These are phyloP conservation scores for Naganishia kalamii DNA, from an alignment of 768 basidiomycete genomes.

Conservation along the genomic window DNA sequence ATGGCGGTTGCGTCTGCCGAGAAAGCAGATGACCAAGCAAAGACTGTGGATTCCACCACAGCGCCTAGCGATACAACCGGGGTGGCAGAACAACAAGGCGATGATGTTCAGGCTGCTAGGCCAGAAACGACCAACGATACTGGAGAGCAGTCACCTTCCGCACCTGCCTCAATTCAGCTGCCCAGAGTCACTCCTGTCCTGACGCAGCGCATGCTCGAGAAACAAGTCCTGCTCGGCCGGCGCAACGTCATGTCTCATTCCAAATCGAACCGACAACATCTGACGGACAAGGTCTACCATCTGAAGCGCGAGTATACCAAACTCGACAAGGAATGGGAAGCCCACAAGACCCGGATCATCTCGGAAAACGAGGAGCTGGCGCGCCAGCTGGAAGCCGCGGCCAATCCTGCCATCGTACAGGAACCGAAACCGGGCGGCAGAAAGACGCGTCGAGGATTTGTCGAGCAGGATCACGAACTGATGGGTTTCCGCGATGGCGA, in stretches of 20 bases:
- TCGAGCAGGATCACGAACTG: conserved; percentile 19
- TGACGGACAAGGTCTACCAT: neutral
- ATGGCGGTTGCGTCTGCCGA: too few relatives aligned
- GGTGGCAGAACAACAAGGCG: too few relatives aligned
- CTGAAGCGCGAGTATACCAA: neutral
- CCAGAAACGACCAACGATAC: too few relatives aligned
- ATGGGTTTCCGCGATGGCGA: conserved; percentile 24
- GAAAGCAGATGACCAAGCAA: too few relatives aligned
- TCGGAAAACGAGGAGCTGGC: conserved; percentile 1
- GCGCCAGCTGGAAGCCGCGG: conserved; percentile 2
- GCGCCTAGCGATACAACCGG: too few relatives aligned
- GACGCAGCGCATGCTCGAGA: neutral
- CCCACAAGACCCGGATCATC: neutral
- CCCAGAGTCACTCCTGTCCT: neutral
- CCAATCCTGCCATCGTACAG: conserved; percentile 15
- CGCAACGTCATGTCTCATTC: neutral
- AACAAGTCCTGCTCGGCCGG: neutral
- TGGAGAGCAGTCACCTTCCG: too few relatives aligned
- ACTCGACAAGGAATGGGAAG: conserved; percentile 10
- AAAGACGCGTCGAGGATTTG: conserved; percentile 10
- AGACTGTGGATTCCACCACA: too few relatives aligned
- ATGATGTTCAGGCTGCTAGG: too few relatives aligned
- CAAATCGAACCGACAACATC: neutral
- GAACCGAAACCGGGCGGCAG: conserved; percentile 7
- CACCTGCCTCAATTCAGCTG: neutral